These are phyloP conservation scores for Schizophyllum amplum DNA, from an alignment of 1,284 basidiomycete species.

Conservation along the genomic window DNA sequence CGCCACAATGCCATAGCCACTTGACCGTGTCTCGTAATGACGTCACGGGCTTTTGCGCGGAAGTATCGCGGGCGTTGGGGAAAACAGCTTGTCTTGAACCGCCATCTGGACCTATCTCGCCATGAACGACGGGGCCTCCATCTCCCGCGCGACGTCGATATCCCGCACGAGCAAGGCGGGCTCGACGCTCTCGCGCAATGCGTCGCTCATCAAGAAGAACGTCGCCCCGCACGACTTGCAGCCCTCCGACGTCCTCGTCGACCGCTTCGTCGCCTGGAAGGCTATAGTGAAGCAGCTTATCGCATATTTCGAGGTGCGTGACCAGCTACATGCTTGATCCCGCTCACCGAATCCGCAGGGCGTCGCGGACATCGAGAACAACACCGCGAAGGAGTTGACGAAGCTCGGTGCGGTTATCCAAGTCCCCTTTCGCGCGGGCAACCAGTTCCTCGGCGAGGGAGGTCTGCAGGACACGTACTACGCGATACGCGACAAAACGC, in stretches of 20 bases:
- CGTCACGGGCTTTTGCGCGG: too few species aligned
- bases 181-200: slow-evolving; percentile 66
- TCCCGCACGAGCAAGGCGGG: slow-evolving; percentile 56
- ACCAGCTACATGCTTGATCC: not conserved
- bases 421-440: slow-evolving; percentile 92
- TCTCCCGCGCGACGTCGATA: slow-evolving; percentile 65
- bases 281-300: slow-evolving; percentile 94
- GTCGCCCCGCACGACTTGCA: slow-evolving; percentile 84
- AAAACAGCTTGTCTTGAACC: not conserved
- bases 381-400: slow-evolving; percentile 89
- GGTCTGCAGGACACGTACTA: slow-evolving; percentile 94
- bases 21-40: too few species aligned
- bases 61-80: too few species aligned
- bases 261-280: slow-evolving; percentile 91
- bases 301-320: slow-evolving; percentile 65
- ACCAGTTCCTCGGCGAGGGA: slow-evolving; percentile 92
- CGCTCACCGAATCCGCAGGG: slow-evolving; percentile 43
- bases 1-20: too few species aligned
- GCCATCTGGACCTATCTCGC: not conserved
- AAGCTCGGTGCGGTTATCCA: slow-evolving; percentile 98
- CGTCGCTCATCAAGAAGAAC: slow-evolving; percentile 87
- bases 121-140: slow-evolving; percentile 27
- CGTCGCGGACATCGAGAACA: slow-evolving; percentile 91
- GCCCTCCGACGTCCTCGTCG: slow-evolving; percentile 95
- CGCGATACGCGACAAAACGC: slow-evolving; percentile 89